phyloP scores from a whole-genome alignment of 148 eudicot genomes.

The Rhododendron henanense region DNA sequence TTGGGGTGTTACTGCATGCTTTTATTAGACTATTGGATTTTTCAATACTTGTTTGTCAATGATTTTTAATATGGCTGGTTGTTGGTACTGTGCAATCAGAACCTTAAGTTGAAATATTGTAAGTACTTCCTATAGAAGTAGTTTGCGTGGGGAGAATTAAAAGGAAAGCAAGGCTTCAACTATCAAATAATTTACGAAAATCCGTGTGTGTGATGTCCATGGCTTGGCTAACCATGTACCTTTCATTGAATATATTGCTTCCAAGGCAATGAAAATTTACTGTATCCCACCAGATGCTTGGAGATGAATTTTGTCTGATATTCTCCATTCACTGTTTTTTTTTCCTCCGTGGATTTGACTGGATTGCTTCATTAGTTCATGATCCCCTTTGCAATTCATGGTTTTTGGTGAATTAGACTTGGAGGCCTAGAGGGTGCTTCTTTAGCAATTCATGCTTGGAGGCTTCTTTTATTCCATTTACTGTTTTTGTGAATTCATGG shows the following conservation, averaged over 20 bases:
- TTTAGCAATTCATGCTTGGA: too few species aligned
- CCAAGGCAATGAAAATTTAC: not conserved
- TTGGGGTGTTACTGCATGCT: not conserved
- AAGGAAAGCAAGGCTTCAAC: not conserved
- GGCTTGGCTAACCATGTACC: not conserved
- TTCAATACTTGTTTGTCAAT: conserved; percentile 9
- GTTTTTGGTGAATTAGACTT: too few species aligned
- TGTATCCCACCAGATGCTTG: too few species aligned
- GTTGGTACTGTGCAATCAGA: not conserved
- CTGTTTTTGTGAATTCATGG: too few species aligned
- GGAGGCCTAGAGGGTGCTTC: too few species aligned
- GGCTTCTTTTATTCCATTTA: too few species aligned
- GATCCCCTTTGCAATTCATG: too few species aligned
- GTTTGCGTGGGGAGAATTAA: not conserved
- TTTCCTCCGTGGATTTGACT: too few species aligned
- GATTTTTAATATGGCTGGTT: not conserved
- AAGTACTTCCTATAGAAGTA: not conserved
- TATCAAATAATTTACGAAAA: not conserved
- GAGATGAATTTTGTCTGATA: too few species aligned
- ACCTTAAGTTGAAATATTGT: not conserved
- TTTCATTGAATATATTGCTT: not conserved
- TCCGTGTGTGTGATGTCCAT: not conserved
- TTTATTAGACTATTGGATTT: not conserved
- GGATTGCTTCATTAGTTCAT: too few species aligned
- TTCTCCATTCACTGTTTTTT: too few species aligned